Conservation (phyloP, 441 rosid genomes). For the Eruca vesicaria region DNA sequence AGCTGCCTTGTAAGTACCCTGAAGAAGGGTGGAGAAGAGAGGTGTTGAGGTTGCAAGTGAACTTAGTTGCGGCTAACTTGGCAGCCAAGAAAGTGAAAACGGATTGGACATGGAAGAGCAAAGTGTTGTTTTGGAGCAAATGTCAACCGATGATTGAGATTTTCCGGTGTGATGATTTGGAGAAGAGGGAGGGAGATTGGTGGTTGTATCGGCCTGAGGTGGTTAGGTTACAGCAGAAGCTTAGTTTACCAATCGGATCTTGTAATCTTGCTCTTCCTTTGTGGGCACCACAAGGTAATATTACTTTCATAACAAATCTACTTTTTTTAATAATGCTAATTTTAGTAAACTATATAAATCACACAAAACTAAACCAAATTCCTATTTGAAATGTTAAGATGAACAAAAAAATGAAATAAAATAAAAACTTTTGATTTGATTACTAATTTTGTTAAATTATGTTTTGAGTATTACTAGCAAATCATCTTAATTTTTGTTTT, state of each 20-base stretch:
- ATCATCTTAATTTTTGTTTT: background rate
- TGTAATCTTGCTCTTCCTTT: constrained; percentile 76
- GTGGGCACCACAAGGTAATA: constrained; percentile 56
- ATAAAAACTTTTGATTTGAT: background rate
- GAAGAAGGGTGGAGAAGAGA: constrained; percentile 80
- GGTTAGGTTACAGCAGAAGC: constrained; percentile 62
- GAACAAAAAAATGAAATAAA: background rate
- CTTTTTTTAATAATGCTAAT: background rate
- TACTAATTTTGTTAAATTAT: background rate
- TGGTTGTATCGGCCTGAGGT: constrained; percentile 69
- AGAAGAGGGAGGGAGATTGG: constrained; percentile 71
- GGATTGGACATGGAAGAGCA: constrained; percentile 57
- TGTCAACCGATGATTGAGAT: constrained; percentile 91
- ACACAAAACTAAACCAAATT: background rate
- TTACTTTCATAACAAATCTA: background rate
- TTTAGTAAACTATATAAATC: background rate
- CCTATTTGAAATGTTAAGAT: background rate
- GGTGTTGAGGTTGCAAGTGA: constrained; percentile 75
- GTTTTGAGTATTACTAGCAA: background rate
- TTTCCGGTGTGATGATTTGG: constrained; percentile 78
- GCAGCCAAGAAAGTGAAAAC: constrained; percentile 59
- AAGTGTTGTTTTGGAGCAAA: constrained; percentile 72
- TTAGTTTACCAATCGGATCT: constrained; percentile 80
- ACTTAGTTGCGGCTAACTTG: constrained; percentile 65
- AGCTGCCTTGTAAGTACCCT: constrained; percentile 71